Conservation (phyloP, 2,329 filamentous ascomycete species). For the Aureobasidium namibiae region DNA sequence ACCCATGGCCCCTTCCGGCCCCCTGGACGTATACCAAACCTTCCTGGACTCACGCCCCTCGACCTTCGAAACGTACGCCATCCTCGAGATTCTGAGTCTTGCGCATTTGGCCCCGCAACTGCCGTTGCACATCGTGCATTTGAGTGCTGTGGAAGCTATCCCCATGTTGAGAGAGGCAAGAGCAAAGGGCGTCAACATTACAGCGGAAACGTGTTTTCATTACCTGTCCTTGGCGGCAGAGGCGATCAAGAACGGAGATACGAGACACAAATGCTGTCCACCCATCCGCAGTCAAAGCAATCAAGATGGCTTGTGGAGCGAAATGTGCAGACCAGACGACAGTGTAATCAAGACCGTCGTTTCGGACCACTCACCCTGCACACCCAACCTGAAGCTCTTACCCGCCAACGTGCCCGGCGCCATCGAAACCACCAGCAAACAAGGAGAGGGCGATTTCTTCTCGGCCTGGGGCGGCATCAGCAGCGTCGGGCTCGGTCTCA, state of each 20-base stretch:
- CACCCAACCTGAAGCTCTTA: constrained; percentile 84
- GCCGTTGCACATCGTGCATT: constrained; percentile 85
- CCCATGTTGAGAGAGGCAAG: constrained; percentile 53
- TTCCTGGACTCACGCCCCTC: constrained; percentile 88
- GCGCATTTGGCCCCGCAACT: constrained; percentile 72
- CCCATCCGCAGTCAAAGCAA: constrained; percentile 77
- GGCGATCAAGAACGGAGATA: constrained; percentile 74
- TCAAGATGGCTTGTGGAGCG: constrained; percentile 79
- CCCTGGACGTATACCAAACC: constrained; percentile 71
- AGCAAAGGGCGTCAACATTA: constrained; percentile 68
- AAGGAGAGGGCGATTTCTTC: constrained; percentile 74
- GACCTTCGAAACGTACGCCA: constrained; percentile 82
- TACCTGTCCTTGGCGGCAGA: constrained; percentile 82
- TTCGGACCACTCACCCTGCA: constrained; percentile 93
- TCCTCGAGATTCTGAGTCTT: constrained; percentile 76
- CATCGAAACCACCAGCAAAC: constrained; percentile 23
- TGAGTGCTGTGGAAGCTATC: constrained; percentile 55
- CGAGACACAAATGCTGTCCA: constrained; percentile 89
- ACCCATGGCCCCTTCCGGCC: constrained; percentile 61
- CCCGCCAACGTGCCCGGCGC: constrained; percentile 57
- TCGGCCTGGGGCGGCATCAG: constrained; percentile 94
- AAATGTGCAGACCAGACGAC: constrained; percentile 55
- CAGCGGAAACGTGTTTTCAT: constrained; percentile 92
- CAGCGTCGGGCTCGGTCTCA: constrained; percentile 83
- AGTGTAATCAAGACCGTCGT: constrained; percentile 88